phyloP scores from a whole-genome alignment of 2,329 filamentous ascomycete species.

The Beauveria scarabaeidicola region DNA sequence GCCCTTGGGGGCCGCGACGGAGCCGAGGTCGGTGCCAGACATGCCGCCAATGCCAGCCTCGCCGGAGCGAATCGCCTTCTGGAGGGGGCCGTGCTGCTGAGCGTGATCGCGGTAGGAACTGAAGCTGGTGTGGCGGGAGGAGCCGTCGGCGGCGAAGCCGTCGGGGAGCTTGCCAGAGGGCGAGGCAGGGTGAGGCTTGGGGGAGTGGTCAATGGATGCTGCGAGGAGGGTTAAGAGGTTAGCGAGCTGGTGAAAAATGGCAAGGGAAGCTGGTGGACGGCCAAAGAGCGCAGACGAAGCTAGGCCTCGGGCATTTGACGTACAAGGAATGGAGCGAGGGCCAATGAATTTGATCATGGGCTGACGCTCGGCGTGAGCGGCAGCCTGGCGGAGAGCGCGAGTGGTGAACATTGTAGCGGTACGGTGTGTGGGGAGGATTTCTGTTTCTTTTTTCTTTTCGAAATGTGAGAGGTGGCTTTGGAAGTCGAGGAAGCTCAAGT shows the following conservation, averaged over 20 bases:
- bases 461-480: background rate
- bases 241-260: conserved; percentile 9
- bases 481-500: background rate
- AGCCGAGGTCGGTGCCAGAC: conserved; percentile 62
- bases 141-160: conserved; percentile 31
- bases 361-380: conserved; percentile 49
- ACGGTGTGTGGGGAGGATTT: background rate
- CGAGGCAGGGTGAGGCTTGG: conserved; percentile 64
- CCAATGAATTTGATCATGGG: conserved; percentile 56
- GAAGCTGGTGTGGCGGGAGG: conserved; percentile 52
- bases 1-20: conserved; percentile 62
- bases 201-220: conserved; percentile 66
- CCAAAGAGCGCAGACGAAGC: background rate
- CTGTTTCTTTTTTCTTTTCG: conserved; percentile 11
- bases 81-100: conserved; percentile 69
- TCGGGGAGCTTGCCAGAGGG: conserved; percentile 56
- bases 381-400: conserved; percentile 48
- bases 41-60: conserved; percentile 46
- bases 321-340: conserved; percentile 51
- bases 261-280: background rate
- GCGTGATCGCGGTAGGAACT: conserved; percentile 70
- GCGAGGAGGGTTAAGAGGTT: conserved; percentile 16
- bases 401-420: conserved; percentile 43
- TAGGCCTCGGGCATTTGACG: conserved; percentile 15
- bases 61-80: conserved; percentile 41